Evolutionary conservation across 139 green algal species (phyloP).

Genomic region (Monoraphidium neglectum): DNA sequence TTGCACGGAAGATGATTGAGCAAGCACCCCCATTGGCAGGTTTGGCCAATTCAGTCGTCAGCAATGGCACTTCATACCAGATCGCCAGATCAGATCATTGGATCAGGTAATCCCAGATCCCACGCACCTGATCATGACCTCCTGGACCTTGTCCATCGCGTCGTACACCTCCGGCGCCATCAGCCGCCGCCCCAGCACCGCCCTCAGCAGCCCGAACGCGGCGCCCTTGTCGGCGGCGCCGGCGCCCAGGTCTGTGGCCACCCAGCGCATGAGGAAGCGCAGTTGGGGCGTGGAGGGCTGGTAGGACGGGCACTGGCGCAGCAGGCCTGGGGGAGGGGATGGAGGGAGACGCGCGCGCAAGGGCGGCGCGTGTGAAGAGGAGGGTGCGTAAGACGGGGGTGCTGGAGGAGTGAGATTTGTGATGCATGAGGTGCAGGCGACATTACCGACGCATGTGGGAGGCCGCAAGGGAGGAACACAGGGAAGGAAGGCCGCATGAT

Average conservation of each 20-base stretch:
- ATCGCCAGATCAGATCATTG: too few species aligned
- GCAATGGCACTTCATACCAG: not conserved
- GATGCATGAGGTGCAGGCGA: too few species aligned
- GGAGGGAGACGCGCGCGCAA: not conserved
- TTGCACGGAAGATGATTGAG: too few species aligned
- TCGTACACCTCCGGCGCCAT: constrained; percentile 94
- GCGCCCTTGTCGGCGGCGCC: constrained; percentile 39
- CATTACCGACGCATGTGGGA: too few species aligned
- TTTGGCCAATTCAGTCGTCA: not conserved
- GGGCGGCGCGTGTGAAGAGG: too few species aligned
- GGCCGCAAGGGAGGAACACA: too few species aligned
- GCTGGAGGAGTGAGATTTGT: too few species aligned
- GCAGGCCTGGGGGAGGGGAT: constrained; percentile 51
- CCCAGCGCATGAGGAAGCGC: constrained; percentile 73
- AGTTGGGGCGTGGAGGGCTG: constrained; percentile 66
- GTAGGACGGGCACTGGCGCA: constrained; percentile 66
- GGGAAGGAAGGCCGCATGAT: too few species aligned
- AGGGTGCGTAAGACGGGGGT: too few species aligned
- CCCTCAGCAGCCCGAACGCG: constrained; percentile 77
- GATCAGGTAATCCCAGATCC: too few species aligned
- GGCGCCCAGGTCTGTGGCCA: constrained; percentile 72
- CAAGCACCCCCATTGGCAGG: too few species aligned
- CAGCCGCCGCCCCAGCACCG: constrained; percentile 74
- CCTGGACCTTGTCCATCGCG: constrained; percentile 80
- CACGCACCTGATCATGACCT: constrained; percentile 54